A percentile compares a stretch with the other conserved stretches of the same genome.
phyloP scores from a whole-genome alignment of 805 yeast genomes.

The Candida germanica region DNA sequence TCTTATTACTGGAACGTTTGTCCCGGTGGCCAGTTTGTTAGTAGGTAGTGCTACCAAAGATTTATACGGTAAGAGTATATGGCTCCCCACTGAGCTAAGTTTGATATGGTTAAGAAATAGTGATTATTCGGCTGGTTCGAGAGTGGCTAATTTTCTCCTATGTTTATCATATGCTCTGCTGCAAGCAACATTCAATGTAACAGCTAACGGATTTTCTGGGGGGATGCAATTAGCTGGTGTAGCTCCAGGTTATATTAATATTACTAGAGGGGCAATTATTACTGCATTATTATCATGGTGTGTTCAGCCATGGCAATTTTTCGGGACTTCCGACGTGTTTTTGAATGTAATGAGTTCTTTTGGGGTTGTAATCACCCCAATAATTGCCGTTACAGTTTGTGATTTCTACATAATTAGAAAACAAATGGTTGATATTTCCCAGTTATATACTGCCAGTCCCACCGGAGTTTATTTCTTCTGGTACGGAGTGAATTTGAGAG shows the following conservation, averaged over 20 bases:
- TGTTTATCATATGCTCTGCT: slow-evolving; percentile 27
- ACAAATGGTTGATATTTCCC: slow-evolving; percentile 35
- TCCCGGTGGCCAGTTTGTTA: slow-evolving; percentile 46
- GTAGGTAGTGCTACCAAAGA: slow-evolving; percentile 42
- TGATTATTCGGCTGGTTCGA: slow-evolving; percentile 29
- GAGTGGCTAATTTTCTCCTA: slow-evolving; percentile 50
- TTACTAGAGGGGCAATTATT: slow-evolving; percentile 42
- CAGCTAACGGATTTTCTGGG: slow-evolving; percentile 52
- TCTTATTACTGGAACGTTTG: slow-evolving; percentile 38
- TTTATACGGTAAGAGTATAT: slow-evolving; percentile 34
- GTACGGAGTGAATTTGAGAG: slow-evolving; percentile 44
- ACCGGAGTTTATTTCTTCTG: slow-evolving; percentile 41
- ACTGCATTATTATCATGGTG: slow-evolving; percentile 20
- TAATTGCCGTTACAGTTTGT: slow-evolving; percentile 25
- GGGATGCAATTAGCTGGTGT: slow-evolving; percentile 52
- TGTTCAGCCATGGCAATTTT: slow-evolving; percentile 21
- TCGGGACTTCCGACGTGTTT: slow-evolving; percentile 17
- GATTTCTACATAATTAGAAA: slow-evolving; percentile 40
- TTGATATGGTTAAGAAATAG: slow-evolving; percentile 38
- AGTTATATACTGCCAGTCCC: slow-evolving; percentile 32
- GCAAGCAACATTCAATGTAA: slow-evolving; percentile 33
- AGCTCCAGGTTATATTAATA: slow-evolving; percentile 42
- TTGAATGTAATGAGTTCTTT: slow-evolving; percentile 19
- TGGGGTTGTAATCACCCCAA: slow-evolving; percentile 17
- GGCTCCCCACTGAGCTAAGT: slow-evolving; percentile 47